These are phyloP conservation scores for Hortaea sp. DNA, from an alignment of 2,329 filamentous ascomycete species.

Conservation along the genomic window DNA sequence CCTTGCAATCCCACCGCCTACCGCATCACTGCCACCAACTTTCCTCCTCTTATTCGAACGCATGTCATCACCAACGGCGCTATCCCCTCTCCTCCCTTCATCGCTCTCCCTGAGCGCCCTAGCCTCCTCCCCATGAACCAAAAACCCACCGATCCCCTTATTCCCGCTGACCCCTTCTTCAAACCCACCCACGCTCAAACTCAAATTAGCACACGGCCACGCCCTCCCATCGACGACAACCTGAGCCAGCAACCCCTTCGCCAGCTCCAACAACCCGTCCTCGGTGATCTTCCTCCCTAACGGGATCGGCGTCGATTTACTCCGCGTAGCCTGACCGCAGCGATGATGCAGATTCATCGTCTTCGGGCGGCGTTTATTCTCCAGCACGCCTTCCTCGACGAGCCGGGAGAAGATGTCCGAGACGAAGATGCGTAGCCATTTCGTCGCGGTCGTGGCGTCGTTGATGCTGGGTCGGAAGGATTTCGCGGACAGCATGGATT, in stretches of 20 bases:
- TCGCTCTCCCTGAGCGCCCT: conserved; percentile 33
- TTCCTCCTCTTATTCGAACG: conserved; percentile 24
- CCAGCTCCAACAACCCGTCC: conserved; percentile 60
- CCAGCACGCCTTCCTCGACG: conserved; percentile 80
- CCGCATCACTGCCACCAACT: conserved; percentile 14
- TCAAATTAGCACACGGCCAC: conserved; percentile 89
- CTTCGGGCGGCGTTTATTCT: conserved; percentile 76
- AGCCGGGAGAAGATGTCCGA: conserved; percentile 85
- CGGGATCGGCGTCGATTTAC: conserved; percentile 66
- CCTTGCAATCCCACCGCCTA: conserved; percentile 21
- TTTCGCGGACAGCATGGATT: conserved; percentile 94
- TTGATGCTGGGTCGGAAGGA: conserved; percentile 82
- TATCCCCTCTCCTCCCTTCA: conserved; percentile 4
- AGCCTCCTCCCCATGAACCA: conserved; percentile 57
- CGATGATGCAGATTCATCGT: conserved; percentile 79
- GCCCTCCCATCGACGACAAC: conserved; percentile 66
- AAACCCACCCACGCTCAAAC: conserved; percentile 80
- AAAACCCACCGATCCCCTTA: conserved; percentile 72
- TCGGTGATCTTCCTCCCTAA: conserved; percentile 66
- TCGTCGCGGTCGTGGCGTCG: conserved; percentile 63
- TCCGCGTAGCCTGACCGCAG: conserved; percentile 61
- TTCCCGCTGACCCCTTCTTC: conserved; percentile 80
- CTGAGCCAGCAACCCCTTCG: conserved; percentile 66
- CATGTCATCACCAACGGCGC: conserved; percentile 8
- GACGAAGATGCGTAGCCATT: conserved; percentile 84